Evolutionary conservation across 208 protist genomes (phyloP), one percentile per base, ranked within the genome.

Genomic region (Jaenimonas drosophilae): DNA sequence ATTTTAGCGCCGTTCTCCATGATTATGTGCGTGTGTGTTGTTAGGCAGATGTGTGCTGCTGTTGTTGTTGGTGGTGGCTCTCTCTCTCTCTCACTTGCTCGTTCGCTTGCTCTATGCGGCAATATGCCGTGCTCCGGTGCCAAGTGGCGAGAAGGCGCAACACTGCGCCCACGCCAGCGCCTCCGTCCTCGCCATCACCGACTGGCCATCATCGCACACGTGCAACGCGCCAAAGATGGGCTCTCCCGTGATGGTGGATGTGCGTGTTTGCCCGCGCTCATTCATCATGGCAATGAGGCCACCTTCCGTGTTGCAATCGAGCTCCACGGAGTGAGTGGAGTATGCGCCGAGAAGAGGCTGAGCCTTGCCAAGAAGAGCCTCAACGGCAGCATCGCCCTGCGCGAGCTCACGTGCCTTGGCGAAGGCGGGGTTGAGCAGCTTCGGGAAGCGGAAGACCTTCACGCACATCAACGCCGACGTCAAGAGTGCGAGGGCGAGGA

Each of bases 401-500:
- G 63, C 66, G 2, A 81, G 49, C 42, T 88, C 84, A 16, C 76
- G 64, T n/a, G 79, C 79, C 37, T 82, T 80, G 23, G 61, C 33
- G 52, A 89, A 89, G 27, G 64, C 70, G 34, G 36, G 31, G 52
- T 85, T 89, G 3, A 92, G 60, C 30, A 88, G 51, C 41, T 64
- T 77, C 21, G 84, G 84, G 32, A 92, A 78, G 29, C 76, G 79
- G 50, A 89, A 92, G 36, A 92, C 75, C 62, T 92, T 92, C 31
- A 92, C 84, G n/a, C 67, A 68, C 66, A 85, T 85, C 9, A 92
- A 61, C 2, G 80, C 48, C 0, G 84, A 76, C 16, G 85, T 41
- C 31, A 84, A 34, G 44, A 80, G 88, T 7, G 47, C 48, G 0
- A 81, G 54, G 7, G 73, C 68, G 25, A 92, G 71, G 40, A 92